Base-by-base conservation (phyloP, 441 rosid genomes). In the Syzygium syzygioides region DNA sequence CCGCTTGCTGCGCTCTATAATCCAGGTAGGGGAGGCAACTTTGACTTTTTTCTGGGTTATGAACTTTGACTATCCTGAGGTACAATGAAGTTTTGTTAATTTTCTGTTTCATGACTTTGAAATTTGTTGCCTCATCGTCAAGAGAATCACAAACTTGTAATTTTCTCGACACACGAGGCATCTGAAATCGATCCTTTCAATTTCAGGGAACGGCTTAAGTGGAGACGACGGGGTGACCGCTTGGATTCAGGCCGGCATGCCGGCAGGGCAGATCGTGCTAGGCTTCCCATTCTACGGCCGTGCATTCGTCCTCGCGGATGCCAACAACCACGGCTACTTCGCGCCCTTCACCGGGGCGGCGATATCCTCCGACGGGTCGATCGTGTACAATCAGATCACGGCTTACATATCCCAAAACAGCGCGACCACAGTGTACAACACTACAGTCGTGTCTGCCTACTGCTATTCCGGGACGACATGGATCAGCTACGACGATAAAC, bases 1-100 rank as follows among this genome's bases (percentile, higher is more conserved):
- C 95, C 98, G 23, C 95, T 94, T 0, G 95, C 96, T 5, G 94
- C 97, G 4, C 87, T 96, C 8, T 93, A 88, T 88, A 91, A 91
- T 86, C 95, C 95, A 37, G 93, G 91, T 37, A 90, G 87, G 34
- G 56, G n/a, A 86, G 89, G 80, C 28, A 71, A 71, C 80, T 20
- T 71, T 37, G 15, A 6, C 62, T 23, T 32, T 68, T 68, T 68
- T 18, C 11, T 8, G 45, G 20, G 25, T 66, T 66, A 17, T 8
- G 18, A 66, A 17, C 25, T 66, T 18, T 66, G 79, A 68, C 48
- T 34, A 34, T 68, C 5, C 48, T 34, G 6, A 34, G 79, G 26
- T 34, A 32, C 48, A 18, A 64, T 4, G 37, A 30, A 30, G 20
- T 64, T 30, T 64, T 64, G 20, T 64, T 30, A 7, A n/a, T 64